phyloP scores from a whole-genome alignment of 257 asterid species.

The Fraxinus anomala region DNA sequence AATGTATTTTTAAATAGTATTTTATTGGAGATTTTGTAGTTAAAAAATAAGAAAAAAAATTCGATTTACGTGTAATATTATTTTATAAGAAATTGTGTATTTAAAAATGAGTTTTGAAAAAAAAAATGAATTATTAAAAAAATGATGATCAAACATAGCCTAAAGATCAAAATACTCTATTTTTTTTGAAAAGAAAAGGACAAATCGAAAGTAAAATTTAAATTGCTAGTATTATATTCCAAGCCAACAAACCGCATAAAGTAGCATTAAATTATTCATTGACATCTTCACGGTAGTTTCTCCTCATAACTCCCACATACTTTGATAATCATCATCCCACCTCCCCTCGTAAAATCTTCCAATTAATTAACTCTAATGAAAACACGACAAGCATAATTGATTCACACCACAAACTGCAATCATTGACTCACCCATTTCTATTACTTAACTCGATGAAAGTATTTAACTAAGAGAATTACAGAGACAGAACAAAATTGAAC shows the following conservation, averaged over 20 bases:
- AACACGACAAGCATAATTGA: slow-evolving; percentile 32
- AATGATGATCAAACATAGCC: too few species aligned
- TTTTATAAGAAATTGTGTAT: too few species aligned
- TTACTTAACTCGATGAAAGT: neutral
- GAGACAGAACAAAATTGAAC: slow-evolving; percentile 15
- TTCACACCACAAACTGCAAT: slow-evolving; percentile 7
- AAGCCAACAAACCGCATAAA: neutral
- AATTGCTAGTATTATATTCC: neutral
- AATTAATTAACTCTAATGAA: slow-evolving; percentile 32
- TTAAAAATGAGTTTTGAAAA: too few species aligned
- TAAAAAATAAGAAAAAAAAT: too few species aligned
- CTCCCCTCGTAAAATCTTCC: slow-evolving; percentile 17
- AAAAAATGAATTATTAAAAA: too few species aligned
- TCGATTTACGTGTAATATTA: too few species aligned
- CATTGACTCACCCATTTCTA: slow-evolving; percentile 29
- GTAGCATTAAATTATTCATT: neutral
- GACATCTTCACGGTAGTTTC: slow-evolving; percentile 27
- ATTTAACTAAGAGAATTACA: neutral
- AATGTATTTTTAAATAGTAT: too few species aligned
- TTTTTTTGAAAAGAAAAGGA: neutral
- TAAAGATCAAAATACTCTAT: neutral
- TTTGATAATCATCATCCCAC: slow-evolving; percentile 7
- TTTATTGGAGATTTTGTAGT: too few species aligned
- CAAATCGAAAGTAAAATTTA: too few species aligned
- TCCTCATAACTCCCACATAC: slow-evolving; percentile 21